phyloP scores from a whole-genome alignment of 805 yeast species.

The Saccharomyces eubayanus region DNA sequence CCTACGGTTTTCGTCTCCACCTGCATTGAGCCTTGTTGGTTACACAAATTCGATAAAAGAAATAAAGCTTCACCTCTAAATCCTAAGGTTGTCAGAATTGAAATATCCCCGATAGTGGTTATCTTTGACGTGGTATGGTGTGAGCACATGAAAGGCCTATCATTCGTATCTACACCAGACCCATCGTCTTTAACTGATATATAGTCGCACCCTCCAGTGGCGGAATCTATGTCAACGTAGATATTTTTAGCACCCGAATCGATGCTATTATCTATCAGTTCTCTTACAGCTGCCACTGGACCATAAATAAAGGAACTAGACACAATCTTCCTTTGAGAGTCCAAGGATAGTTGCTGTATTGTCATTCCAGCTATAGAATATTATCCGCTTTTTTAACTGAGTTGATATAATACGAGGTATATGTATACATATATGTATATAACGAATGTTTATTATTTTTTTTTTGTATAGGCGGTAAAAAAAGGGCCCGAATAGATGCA shows the following conservation, averaged over 20 bases:
- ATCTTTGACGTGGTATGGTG: conserved; percentile 40
- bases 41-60: conserved; percentile 28
- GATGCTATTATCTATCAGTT: conserved; percentile 36
- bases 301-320: conserved; percentile 30
- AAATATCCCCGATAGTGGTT: conserved; percentile 24
- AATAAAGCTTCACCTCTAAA: conserved; percentile 45
- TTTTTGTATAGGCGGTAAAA: conserved; percentile 1
- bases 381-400: background rate
- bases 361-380: conserved; percentile 8
- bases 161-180: conserved; percentile 28
- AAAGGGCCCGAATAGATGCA: background rate
- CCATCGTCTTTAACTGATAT: conserved; percentile 37
- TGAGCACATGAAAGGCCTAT: conserved; percentile 31
- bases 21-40: conserved; percentile 22
- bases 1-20: conserved; percentile 26
- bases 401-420: background rate
- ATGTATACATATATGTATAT: background rate
- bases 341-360: conserved; percentile 10
- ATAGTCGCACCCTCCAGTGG: conserved; percentile 32
- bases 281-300: conserved; percentile 34
- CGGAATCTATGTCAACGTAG: conserved; percentile 32
- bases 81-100: conserved; percentile 32
- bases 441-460: background rate
- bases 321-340: conserved; percentile 13
- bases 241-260: conserved; percentile 32